Evolutionary conservation across 495 filamentous ascomycete genomes (phyloP).

Genomic region (Neurospora hispaniola): DNA sequence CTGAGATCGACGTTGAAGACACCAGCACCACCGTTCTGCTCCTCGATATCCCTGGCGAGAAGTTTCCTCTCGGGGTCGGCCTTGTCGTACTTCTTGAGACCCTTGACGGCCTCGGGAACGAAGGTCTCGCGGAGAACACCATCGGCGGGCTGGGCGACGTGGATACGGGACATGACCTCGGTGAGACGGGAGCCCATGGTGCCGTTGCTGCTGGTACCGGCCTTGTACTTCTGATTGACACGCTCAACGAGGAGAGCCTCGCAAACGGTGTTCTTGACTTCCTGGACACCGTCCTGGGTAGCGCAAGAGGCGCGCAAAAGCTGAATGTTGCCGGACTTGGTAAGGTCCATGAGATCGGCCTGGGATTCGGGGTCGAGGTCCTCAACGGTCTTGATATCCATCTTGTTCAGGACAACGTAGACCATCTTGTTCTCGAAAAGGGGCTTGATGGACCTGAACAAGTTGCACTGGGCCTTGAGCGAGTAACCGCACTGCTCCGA

Average conservation of each 20-base stretch:
- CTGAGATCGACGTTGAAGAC: conserved; percentile 90
- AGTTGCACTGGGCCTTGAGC: conserved; percentile 75
- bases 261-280: conserved; percentile 89
- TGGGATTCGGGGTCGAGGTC: conserved; percentile 77
- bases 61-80: conserved; percentile 68
- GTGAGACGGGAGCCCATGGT: conserved; percentile 66
- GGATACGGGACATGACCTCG: conserved; percentile 85
- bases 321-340: conserved; percentile 81
- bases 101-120: conserved; percentile 77
- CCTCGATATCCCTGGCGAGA: conserved; percentile 80
- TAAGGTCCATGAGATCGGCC: conserved; percentile 63
- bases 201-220: conserved; percentile 64
- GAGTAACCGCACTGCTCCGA: conserved; percentile 97
- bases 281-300: conserved; percentile 85
- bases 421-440: conserved; percentile 95
- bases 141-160: conserved; percentile 84
- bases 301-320: conserved; percentile 87
- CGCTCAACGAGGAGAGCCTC: conserved; percentile 86
- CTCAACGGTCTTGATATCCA: conserved; percentile 79
- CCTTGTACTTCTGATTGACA: conserved; percentile 90
- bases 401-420: conserved; percentile 96
- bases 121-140: conserved; percentile 69
- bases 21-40: conserved; percentile 86
- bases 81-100: conserved; percentile 78
- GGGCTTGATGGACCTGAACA: conserved; percentile 92